Conservation (phyloP, 2,329 filamentous ascomycete species). For the Verticillium zaregamsianum region DNA sequence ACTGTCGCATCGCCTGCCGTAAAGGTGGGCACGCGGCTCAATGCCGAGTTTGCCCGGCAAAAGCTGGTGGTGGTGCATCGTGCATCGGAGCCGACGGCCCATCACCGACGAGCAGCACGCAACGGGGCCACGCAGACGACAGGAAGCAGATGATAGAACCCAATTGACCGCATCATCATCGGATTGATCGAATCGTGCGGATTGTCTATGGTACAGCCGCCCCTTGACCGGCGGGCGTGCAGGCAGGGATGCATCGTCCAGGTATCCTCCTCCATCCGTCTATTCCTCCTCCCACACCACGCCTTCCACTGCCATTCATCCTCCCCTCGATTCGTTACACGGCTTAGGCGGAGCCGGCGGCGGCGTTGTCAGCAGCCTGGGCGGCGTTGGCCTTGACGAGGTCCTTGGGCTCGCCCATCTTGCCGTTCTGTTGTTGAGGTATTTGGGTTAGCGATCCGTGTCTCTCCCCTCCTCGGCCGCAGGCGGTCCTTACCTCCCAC, state of each 20-base stretch:
- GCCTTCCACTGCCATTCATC: not conserved
- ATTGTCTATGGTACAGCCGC: conserved; percentile 4
- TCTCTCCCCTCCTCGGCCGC: not conserved
- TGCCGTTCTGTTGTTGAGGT: conserved; percentile 71
- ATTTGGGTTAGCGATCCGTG: conserved; percentile 16
- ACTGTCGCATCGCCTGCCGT: not conserved
- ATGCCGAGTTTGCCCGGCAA: conserved; percentile 1
- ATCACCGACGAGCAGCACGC: not conserved
- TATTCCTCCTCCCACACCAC: not conserved
- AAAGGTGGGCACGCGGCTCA: not conserved
- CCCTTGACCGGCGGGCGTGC: not conserved
- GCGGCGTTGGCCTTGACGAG: conserved; percentile 53
- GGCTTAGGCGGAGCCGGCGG: conserved; percentile 16
- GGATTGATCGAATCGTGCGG: not conserved
- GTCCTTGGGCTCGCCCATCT: conserved; percentile 82
- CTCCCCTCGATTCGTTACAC: not conserved
- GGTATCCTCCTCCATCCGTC: not conserved
- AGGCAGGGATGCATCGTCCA: not conserved
- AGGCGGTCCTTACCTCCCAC: conserved; percentile 74
- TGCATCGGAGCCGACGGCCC: not conserved
- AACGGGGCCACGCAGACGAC: not conserved
- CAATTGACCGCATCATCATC: not conserved
- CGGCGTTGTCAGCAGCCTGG: conserved; percentile 12
- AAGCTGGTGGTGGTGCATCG: not conserved
- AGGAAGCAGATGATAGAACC: not conserved